Conservation (phyloP, 2,329 filamentous ascomycete species). For the Venturia carpophila region DNA sequence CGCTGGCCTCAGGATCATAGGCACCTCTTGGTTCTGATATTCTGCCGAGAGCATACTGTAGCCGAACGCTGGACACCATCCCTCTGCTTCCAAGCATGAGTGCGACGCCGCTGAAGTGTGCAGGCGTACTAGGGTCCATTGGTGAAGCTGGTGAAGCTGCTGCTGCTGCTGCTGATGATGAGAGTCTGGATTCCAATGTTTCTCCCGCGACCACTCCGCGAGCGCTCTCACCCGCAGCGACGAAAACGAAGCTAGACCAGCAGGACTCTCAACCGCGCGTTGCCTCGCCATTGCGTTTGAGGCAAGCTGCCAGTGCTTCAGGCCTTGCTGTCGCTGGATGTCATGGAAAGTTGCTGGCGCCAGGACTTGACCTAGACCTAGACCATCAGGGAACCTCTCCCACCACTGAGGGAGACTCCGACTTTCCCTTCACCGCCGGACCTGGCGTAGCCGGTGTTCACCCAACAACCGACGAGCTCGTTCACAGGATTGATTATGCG, state of each 20-base stretch:
- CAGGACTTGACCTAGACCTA: neutral
- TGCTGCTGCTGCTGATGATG: neutral
- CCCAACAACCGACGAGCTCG: conserved; percentile 23
- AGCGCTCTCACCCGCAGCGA: conserved; percentile 23
- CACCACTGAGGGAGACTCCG: conserved; percentile 17
- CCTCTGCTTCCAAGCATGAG: neutral
- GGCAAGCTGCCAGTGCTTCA: conserved; percentile 23
- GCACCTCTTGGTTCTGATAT: neutral
- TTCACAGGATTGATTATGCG: conserved; percentile 20
- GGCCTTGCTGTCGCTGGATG: neutral
- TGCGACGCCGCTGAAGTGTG: neutral
- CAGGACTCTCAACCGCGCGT: conserved; percentile 19
- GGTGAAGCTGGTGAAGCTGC: too few relatives aligned
- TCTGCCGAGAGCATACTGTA: neutral
- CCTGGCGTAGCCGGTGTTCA: conserved; percentile 22
- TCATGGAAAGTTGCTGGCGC: conserved; percentile 7
- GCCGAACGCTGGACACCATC: neutral
- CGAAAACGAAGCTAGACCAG: neutral
- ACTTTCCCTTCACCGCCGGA: conserved; percentile 31
- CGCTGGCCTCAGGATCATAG: neutral
- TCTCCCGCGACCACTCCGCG: conserved; percentile 30
- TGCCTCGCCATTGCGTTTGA: conserved; percentile 25
- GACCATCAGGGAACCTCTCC: neutral
- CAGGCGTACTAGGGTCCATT: neutral
- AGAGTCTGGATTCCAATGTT: conserved; percentile 28